Evolutionary conservation across 2,329 filamentous ascomycete species (phyloP), one percentile per base, ranked within the genome.

Genomic region (Fusarium denticulatum): DNA sequence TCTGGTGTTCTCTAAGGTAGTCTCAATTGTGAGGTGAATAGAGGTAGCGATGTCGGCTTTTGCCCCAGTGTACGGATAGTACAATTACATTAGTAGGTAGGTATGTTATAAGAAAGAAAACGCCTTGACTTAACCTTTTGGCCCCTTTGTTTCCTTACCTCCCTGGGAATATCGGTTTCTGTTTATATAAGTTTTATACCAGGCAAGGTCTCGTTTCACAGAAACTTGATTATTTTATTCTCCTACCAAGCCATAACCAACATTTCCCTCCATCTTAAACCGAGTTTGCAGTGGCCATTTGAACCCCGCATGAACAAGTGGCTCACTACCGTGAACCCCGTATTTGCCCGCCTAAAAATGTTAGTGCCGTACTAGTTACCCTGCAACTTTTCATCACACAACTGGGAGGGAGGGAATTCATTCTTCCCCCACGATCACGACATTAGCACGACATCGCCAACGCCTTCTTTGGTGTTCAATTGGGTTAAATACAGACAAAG

Each of bases 401-500:
- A 77, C 67, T 68, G 58, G 32, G 58, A 66, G 58, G 34, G 58
- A 66, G 67, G 71, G 64, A 76, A 77, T 71, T 64, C 71, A 65
- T 63, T 62, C 56, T 64, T 72, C 66, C 73, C 61, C 71, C 67
- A 76, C 72, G 66, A 77, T 78, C 71, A 76, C 76, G 73, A 76
- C 72, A 77, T 74, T 69, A 77, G 72, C 71, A 75, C 76, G 71
- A 76, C 71, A 77, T 75, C 67, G 60, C 61, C 73, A 53, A 61
- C 52, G 66, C 57, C 74, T 59, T 71, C 57, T 71, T 52, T 22
- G 50, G 63, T 70, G 57, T 61, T 49, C 39, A 36, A 37, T 64
- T 64, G 42, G 36, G 55, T 55, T 52, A 56, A 77, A 76, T 60
- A 55, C 59, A 49, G 52, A 40, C 30, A 45, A 49, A 46, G 42